Evolutionary conservation across 352 stramenopile species (phyloP).

Genomic region (Phytophthora fragariae): DNA sequence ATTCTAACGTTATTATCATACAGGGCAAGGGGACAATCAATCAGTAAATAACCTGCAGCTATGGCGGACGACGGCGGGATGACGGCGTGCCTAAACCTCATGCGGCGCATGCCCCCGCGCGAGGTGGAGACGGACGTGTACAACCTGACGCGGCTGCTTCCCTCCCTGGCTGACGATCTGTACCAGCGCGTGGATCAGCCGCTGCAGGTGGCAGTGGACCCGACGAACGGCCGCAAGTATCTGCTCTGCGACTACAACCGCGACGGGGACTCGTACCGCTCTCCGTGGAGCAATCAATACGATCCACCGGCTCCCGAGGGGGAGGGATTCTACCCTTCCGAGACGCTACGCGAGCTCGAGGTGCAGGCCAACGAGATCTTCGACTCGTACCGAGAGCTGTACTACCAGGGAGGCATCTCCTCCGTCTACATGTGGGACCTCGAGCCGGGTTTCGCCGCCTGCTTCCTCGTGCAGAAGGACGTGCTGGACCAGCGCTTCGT

Average conservation of each 20-base stretch:
- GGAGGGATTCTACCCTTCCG: conserved; percentile 91
- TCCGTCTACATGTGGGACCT: conserved; percentile 96
- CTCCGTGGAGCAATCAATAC: conserved; percentile 95
- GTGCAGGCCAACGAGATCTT: conserved; percentile 96
- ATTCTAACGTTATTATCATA: neutral
- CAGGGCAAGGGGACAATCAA: neutral
- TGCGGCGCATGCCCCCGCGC: conserved; percentile 89
- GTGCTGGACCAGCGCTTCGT: conserved; percentile 85
- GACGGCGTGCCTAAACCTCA: conserved; percentile 89
- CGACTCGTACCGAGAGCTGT: conserved; percentile 96
- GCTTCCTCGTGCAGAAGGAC: conserved; percentile 96
- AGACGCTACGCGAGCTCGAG: conserved; percentile 92
- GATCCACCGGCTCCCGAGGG: conserved; percentile 74
- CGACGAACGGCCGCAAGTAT: conserved; percentile 90
- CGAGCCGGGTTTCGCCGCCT: conserved; percentile 93
- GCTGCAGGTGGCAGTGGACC: conserved; percentile 88
- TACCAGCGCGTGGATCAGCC: conserved; percentile 95
- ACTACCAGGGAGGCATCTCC: conserved; percentile 95
- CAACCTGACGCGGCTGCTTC: conserved; percentile 84
- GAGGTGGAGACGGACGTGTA: conserved; percentile 88
- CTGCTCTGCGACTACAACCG: conserved; percentile 96
- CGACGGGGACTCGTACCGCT: conserved; percentile 93
- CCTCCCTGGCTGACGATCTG: conserved; percentile 89
- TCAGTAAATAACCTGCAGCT: neutral
- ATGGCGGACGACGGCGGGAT: conserved; percentile 53